Evolutionary conservation across 2,329 filamentous ascomycete species (phyloP).

Genomic region (Coniochaeta sp.): DNA sequence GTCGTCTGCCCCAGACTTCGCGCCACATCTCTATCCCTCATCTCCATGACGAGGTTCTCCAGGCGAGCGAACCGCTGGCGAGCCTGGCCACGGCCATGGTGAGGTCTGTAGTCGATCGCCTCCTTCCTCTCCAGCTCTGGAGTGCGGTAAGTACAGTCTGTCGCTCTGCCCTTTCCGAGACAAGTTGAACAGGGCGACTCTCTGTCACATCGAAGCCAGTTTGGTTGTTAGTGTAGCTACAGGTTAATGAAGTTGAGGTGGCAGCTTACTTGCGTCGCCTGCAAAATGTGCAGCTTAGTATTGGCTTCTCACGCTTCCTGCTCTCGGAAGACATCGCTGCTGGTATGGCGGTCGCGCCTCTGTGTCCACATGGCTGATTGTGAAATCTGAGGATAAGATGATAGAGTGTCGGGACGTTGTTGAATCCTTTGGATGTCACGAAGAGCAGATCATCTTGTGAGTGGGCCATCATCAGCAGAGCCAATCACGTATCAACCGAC

Average conservation of each 20-base stretch:
- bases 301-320: conserved; percentile 4
- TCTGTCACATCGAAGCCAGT: conserved; percentile 5
- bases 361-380: too few relatives aligned
- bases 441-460: too few relatives aligned
- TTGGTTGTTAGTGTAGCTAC: neutral
- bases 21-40: conserved; percentile 1
- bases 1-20: neutral
- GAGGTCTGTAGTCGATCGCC: conserved; percentile 6
- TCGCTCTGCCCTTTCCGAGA: neutral
- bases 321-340: neutral
- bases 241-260: neutral
- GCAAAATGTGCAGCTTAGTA: conserved; percentile 6
- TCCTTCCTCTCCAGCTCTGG: conserved; percentile 5
- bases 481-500: too few relatives aligned
- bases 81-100: neutral
- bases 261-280: conserved; percentile 6
- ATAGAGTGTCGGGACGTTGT: too few relatives aligned
- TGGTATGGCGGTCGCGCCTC: too few relatives aligned
- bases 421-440: too few relatives aligned
- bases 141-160: conserved; percentile 4
- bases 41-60: conserved; percentile 5
- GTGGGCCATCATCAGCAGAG: too few relatives aligned
- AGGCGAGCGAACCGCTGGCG: conserved; percentile 6
- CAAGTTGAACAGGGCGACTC: conserved; percentile 3
- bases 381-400: too few relatives aligned